Evolutionary conservation across 768 basidiomycete genomes (phyloP).

Genomic region (Lentinula raphanica): DNA sequence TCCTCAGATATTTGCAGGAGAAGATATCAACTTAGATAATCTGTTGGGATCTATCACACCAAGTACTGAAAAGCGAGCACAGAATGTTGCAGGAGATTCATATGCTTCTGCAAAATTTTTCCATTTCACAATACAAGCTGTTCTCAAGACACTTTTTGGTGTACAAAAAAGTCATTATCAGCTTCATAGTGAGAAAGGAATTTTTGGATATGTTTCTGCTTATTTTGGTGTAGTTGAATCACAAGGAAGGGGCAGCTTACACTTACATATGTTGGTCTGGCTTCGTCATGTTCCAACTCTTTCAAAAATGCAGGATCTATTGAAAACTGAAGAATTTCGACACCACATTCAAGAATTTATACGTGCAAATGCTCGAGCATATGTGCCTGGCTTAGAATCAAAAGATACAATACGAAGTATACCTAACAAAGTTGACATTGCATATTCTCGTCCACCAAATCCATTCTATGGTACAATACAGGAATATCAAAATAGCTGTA

Average conservation of each 20-base stretch:
- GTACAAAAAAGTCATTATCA: neutral
- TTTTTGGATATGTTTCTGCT: slow-evolving; percentile 17
- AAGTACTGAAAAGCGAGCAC: slow-evolving; percentile 7
- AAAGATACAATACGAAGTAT: neutral
- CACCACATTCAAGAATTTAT: slow-evolving; percentile 24
- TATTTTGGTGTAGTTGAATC: slow-evolving; percentile 29
- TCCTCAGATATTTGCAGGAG: slow-evolving; percentile 33
- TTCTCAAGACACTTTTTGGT: neutral
- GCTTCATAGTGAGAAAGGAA: slow-evolving; percentile 19
- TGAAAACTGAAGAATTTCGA: slow-evolving; percentile 24
- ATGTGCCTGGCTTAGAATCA: slow-evolving; percentile 13
- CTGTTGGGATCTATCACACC: slow-evolving; percentile 11
- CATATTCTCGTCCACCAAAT: slow-evolving; percentile 28
- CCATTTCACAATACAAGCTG: slow-evolving; percentile 15
- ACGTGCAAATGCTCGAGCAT: slow-evolving; percentile 22
- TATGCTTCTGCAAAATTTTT: slow-evolving; percentile 39
- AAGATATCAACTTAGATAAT: no score
- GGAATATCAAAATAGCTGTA: slow-evolving; percentile 8
- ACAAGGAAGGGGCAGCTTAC: slow-evolving; percentile 37
- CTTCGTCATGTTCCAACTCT: slow-evolving; percentile 23
- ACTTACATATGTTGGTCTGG: slow-evolving; percentile 37
- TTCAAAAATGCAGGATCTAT: slow-evolving; percentile 11
- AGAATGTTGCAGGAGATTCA: slow-evolving; percentile 32
- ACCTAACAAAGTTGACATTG: slow-evolving; percentile 12
- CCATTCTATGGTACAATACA: slow-evolving; percentile 13